phyloP scores from a whole-genome alignment of 2,329 filamentous ascomycete genomes.

The Fusarium citri region DNA sequence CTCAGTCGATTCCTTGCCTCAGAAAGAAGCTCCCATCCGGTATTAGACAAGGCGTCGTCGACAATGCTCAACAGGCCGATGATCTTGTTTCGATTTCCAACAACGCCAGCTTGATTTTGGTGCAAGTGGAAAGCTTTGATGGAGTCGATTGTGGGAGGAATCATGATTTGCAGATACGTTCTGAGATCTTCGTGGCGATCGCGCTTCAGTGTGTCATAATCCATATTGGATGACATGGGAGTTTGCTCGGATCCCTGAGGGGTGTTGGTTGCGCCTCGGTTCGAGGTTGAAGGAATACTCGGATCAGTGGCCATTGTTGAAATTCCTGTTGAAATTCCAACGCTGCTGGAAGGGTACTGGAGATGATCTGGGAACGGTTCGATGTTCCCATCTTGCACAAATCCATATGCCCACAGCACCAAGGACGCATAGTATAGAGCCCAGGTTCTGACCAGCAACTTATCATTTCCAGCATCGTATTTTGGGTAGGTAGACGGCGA shows the following conservation, averaged over 20 bases:
- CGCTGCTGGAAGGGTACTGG: constrained; percentile 38
- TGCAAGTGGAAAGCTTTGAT: constrained; percentile 46
- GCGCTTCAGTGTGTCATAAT: constrained; percentile 39
- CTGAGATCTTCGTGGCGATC: constrained; percentile 45
- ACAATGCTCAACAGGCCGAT: constrained; percentile 44
- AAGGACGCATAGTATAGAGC: constrained; percentile 45
- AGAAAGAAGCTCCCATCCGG: constrained; percentile 43
- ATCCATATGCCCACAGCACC: constrained; percentile 47
- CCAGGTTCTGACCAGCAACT: constrained; percentile 43
- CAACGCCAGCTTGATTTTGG: constrained; percentile 46
- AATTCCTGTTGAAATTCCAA: constrained; percentile 11
- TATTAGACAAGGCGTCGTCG: constrained; percentile 42
- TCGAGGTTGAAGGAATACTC: constrained; percentile 38
- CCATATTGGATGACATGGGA: constrained; percentile 29
- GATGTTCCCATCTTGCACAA: constrained; percentile 45
- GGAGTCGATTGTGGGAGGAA: constrained; percentile 45
- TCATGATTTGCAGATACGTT: constrained; percentile 47
- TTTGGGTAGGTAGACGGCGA: constrained; percentile 39
- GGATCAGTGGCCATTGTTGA: constrained; percentile 30
- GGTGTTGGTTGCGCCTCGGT: constrained; percentile 22
- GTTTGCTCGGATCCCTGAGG: constrained; percentile 36
- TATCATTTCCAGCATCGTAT: constrained; percentile 44
- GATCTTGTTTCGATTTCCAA: constrained; percentile 45
- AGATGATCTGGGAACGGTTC: constrained; percentile 45
- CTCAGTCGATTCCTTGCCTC: constrained; percentile 44